Evolutionary conservation across 305 asterid species (phyloP).

Genomic region (Andrographis paniculata): DNA sequence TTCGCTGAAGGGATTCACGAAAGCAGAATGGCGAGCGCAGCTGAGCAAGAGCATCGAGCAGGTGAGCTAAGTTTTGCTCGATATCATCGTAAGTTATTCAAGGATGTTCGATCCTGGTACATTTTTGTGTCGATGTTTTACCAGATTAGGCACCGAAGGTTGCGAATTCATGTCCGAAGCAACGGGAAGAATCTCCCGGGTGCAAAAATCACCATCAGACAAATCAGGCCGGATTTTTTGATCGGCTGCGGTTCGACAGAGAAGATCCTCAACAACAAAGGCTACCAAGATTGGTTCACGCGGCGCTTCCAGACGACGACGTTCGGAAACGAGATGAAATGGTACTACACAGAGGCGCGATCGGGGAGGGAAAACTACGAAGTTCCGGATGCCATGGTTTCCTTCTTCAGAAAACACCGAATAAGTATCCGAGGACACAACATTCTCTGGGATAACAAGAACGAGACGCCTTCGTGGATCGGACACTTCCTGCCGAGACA

Average conservation of each 20-base stretch:
- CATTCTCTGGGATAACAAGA: slow-evolving; percentile 33
- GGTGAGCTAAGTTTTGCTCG: slow-evolving; percentile 18
- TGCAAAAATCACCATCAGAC: slow-evolving; percentile 28
- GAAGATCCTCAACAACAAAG: slow-evolving; percentile 21
- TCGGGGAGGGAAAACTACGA: slow-evolving; percentile 38
- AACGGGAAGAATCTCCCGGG: slow-evolving; percentile 29
- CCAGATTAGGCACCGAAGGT: slow-evolving; percentile 34
- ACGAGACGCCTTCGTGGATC: slow-evolving; percentile 11
- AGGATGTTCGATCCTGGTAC: too few species aligned
- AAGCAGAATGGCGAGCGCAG: slow-evolving; percentile 34
- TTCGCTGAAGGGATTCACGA: slow-evolving; percentile 40
- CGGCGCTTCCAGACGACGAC: slow-evolving; percentile 36
- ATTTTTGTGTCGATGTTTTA: neutral
- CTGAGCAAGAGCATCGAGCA: slow-evolving; percentile 28
- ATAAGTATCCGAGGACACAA: slow-evolving; percentile 45
- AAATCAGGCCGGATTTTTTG: slow-evolving; percentile 27
- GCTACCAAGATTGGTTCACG: slow-evolving; percentile 46
- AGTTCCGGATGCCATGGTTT: slow-evolving; percentile 43
- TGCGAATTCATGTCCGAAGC: slow-evolving; percentile 28
- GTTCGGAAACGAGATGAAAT: slow-evolving; percentile 52
- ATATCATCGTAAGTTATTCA: too few species aligned
- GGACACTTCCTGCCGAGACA: neutral
- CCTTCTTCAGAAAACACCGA: slow-evolving; percentile 25
- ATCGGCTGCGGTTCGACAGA: slow-evolving; percentile 35
- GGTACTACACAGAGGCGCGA: slow-evolving; percentile 37